Percentiles rank a stretch among this genome's conserved stretches.
Evolutionary conservation across 2,329 filamentous ascomycete species (phyloP).

Genomic region (Venturiaceae sp.): DNA sequence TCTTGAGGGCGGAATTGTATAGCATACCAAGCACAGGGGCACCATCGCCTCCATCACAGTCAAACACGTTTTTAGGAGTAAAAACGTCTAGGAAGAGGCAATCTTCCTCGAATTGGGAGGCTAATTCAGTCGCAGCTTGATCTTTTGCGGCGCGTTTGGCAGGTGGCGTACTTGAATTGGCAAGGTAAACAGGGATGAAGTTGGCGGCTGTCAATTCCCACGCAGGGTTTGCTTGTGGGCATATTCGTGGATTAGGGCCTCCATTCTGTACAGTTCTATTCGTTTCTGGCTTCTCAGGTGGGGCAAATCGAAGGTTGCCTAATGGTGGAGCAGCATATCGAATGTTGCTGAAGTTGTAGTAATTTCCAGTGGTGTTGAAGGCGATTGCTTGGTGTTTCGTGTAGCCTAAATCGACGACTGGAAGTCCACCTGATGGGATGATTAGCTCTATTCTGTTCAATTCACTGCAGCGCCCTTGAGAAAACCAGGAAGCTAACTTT

Average conservation of each 20-base stretch:
- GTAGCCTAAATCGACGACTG: conserved; percentile 44
- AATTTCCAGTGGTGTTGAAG: conserved; percentile 34
- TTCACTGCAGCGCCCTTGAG: no score
- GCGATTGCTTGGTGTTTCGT: conserved; percentile 37
- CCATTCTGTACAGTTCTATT: conserved; percentile 37
- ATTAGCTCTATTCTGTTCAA: no score
- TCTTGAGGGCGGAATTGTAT: background rate
- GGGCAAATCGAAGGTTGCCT: conserved; percentile 40
- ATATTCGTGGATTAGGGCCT: conserved; percentile 27
- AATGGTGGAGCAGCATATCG: conserved; percentile 45
- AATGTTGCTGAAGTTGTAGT: conserved; percentile 49
- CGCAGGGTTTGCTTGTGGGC: conserved; percentile 27
- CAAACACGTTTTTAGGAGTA: conserved; percentile 30
- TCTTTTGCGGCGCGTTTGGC: background rate
- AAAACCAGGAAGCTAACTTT: no score
- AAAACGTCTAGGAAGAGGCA: conserved; percentile 40
- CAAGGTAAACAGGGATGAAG: conserved; percentile 22
- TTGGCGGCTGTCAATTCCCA: conserved; percentile 29
- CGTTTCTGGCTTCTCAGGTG: conserved; percentile 31
- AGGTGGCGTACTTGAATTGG: background rate
- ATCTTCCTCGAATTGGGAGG: conserved; percentile 27
- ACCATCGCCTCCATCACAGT: conserved; percentile 16
- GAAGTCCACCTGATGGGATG: no score
- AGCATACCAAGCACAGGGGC: conserved; percentile 7
- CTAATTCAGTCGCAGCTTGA: background rate